Evolutionary conservation across 2,329 filamentous ascomycete genomes (phyloP).

Genomic region (Cyphellophora attinorum): DNA sequence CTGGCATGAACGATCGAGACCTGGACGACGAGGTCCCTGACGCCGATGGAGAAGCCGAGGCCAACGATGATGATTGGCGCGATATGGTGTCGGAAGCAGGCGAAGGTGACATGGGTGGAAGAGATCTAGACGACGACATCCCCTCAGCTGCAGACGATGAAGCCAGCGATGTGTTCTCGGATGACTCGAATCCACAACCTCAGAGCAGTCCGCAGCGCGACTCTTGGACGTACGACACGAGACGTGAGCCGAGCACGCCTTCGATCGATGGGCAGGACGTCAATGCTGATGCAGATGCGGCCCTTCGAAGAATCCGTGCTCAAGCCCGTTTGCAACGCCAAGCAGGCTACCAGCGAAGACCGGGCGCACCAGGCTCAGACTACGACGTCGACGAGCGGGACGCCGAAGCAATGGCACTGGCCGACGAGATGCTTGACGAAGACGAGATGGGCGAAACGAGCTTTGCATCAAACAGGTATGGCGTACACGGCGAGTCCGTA

Average conservation of each 20-base stretch:
- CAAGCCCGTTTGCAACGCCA: not conserved
- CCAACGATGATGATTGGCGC: constrained; percentile 31
- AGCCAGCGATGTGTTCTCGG: constrained; percentile 39
- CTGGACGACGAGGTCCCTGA: constrained; percentile 39
- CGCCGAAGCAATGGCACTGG: constrained; percentile 42
- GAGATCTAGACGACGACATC: constrained; percentile 37
- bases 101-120: constrained; percentile 28
- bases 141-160: constrained; percentile 40
- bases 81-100: constrained; percentile 34
- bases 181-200: constrained; percentile 34
- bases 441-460: constrained; percentile 17
- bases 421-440: constrained; percentile 21
- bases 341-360: not conserved
- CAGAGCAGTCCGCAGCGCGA: constrained; percentile 13
- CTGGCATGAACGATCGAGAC: constrained; percentile 30
- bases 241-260: constrained; percentile 15
- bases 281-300: too few relatives aligned
- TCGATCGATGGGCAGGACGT: constrained; percentile 8
- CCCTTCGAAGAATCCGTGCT: not conserved
- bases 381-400: constrained; percentile 47
- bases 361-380: constrained; percentile 8
- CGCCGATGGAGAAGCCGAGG: constrained; percentile 27
- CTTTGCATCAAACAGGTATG: constrained; percentile 10
- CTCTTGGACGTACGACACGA: constrained; percentile 16
- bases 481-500: constrained; percentile 22